A percentile compares a stretch with the other conserved stretches of the same genome.
Evolutionary conservation across 2,329 filamentous ascomycete genomes (phyloP).

Genomic region (Fusarium caatingaense): DNA sequence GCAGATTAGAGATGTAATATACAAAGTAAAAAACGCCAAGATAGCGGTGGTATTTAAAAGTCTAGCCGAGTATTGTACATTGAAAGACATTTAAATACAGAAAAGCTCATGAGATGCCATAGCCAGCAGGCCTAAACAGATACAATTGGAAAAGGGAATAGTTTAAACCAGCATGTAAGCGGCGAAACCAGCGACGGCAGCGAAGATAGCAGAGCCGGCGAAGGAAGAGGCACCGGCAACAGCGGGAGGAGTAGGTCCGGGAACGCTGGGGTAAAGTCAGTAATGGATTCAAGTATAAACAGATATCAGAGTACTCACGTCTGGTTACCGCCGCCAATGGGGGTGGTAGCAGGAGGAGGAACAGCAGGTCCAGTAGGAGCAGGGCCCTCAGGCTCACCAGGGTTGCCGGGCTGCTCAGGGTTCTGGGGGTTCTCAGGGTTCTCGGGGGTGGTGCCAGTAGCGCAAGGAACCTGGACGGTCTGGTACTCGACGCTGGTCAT

Average conservation of each 20-base stretch:
- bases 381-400: constrained; percentile 8
- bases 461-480: constrained; percentile 48
- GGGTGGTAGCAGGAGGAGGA: constrained; percentile 45
- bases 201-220: constrained; percentile 65
- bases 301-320: constrained; percentile 45
- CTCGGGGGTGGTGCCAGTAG: constrained; percentile 31
- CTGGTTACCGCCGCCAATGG: constrained; percentile 46
- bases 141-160: constrained; percentile 49
- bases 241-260: constrained; percentile 46
- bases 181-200: constrained; percentile 65
- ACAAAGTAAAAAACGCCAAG: constrained; percentile 38
- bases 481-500: constrained; percentile 66
- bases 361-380: constrained; percentile 38
- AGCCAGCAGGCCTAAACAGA: constrained; percentile 55
- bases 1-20: constrained; percentile 60
- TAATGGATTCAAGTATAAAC: background rate
- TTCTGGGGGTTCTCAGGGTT: constrained; percentile 16
- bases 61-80: constrained; percentile 55
- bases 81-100: constrained; percentile 49
- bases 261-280: constrained; percentile 25
- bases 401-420: constrained; percentile 9
- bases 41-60: constrained; percentile 51
- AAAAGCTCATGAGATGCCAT: constrained; percentile 53
- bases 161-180: constrained; percentile 67
- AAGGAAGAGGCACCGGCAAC: constrained; percentile 65